These are phyloP conservation scores for Paramecium pentaurelia DNA, from an alignment of 73 alveolate species.

Conservation along the genomic window DNA sequence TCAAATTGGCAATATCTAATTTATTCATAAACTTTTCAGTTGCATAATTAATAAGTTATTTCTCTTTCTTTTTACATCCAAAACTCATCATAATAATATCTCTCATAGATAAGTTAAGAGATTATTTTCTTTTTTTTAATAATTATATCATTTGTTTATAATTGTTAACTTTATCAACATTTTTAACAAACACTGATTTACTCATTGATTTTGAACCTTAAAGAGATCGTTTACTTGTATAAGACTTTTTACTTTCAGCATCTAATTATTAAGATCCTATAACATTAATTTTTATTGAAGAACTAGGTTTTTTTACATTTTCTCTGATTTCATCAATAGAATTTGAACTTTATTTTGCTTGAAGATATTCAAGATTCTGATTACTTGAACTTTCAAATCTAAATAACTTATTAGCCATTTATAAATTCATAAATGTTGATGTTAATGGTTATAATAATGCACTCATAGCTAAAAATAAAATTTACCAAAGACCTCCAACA, in stretches of 20 bases:
- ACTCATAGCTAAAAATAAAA: background rate
- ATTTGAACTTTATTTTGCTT: background rate
- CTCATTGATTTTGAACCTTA: background rate
- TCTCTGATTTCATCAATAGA: background rate
- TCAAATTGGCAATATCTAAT: constrained; percentile 32
- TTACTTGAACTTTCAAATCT: background rate
- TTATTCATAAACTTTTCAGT: background rate
- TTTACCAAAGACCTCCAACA: constrained; percentile 1
- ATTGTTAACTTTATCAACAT: background rate
- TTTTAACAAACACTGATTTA: background rate
- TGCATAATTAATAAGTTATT: constrained; percentile 5
- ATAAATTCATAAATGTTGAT: background rate
- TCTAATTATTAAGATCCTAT: background rate
- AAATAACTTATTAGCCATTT: constrained; percentile 40
- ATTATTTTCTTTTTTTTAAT: background rate
- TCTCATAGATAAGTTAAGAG: background rate
- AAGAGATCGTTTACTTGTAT: background rate
- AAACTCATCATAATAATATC: background rate
- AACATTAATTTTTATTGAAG: background rate
- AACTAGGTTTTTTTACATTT: background rate
- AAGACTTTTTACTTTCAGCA: background rate
- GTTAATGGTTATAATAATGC: background rate
- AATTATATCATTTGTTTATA: background rate
- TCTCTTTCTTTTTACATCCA: background rate
- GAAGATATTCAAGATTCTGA: background rate